Conservation (phyloP, 2,329 filamentous ascomycete genomes). For the Sphaerostilbella broomeana region DNA sequence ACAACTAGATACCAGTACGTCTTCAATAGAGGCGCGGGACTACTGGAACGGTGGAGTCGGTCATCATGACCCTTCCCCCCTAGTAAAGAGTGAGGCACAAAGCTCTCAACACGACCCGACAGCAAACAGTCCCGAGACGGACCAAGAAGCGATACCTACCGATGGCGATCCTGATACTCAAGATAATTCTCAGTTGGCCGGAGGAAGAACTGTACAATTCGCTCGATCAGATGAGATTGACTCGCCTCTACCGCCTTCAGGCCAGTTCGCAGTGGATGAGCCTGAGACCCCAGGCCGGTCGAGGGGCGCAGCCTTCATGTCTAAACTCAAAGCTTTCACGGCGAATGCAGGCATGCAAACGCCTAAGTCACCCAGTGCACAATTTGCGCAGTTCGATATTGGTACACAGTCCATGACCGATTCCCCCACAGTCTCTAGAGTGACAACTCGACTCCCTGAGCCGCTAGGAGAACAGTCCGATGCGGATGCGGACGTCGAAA, state of each 20-base stretch:
- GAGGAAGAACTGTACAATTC: constrained; percentile 67
- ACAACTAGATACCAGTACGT: neutral
- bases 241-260: constrained; percentile 44
- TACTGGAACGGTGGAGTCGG: constrained; percentile 17
- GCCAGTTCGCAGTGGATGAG: constrained; percentile 58
- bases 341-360: constrained; percentile 42
- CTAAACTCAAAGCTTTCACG: constrained; percentile 69
- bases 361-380: constrained; percentile 34
- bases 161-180: constrained; percentile 1
- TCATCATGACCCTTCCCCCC: constrained; percentile 12
- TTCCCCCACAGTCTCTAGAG: constrained; percentile 42
- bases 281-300: constrained; percentile 54
- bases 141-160: constrained; percentile 3
- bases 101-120: neutral
- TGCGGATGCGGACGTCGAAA: constrained; percentile 68
- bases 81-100: neutral
- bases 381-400: constrained; percentile 25
- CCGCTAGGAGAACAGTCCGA: constrained; percentile 44
- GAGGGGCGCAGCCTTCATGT: constrained; percentile 62
- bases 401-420: constrained; percentile 36
- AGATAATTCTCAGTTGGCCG: constrained; percentile 7
- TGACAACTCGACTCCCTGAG: constrained; percentile 44
- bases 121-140: constrained; percentile 1
- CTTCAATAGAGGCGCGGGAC: constrained; percentile 9
- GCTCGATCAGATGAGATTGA: constrained; percentile 49